A percentile compares a stretch with the other conserved stretches of the same genome.
Conservation (phyloP, 1,139 yeast genomes). For the Wickerhamiella pararugosa region DNA sequence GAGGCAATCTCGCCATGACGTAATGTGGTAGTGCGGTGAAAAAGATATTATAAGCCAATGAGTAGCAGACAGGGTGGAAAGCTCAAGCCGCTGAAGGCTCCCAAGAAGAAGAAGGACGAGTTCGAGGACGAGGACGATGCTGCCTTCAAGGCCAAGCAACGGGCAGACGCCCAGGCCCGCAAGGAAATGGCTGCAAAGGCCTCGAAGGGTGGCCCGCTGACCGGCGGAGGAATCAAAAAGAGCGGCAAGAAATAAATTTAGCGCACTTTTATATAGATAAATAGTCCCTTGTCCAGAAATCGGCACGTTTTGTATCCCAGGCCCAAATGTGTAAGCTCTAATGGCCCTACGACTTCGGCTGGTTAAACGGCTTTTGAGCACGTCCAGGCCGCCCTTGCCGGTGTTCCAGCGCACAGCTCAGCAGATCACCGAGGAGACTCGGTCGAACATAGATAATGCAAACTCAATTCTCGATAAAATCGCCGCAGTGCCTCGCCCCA, state of each 20-base stretch:
- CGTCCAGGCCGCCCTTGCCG: not conserved
- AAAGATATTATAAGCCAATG: conserved; percentile 21
- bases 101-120: conserved; percentile 49
- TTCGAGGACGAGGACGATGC: conserved; percentile 72
- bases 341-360: not conserved
- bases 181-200: conserved; percentile 84
- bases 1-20: not conserved
- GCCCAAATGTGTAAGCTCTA: not conserved
- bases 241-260: conserved; percentile 14
- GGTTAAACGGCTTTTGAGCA: not conserved
- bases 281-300: not conserved
- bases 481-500: conserved; percentile 35
- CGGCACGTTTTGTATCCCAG: not conserved
- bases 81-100: conserved; percentile 27
- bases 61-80: conserved; percentile 36
- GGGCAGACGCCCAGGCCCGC: conserved; percentile 85
- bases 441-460: conserved; percentile 33
- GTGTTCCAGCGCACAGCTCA: conserved; percentile 32
- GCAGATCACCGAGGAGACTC: conserved; percentile 31
- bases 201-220: conserved; percentile 76
- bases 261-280: not conserved
- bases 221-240: conserved; percentile 93
- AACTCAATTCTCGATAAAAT: conserved; percentile 38
- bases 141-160: conserved; percentile 87
- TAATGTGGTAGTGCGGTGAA: not conserved